Percentiles rank a stretch among this genome's conserved stretches.
Evolutionary conservation across 2,329 filamentous ascomycete genomes (phyloP).

Genomic region (Monilinia vaccinii-corymbosi): DNA sequence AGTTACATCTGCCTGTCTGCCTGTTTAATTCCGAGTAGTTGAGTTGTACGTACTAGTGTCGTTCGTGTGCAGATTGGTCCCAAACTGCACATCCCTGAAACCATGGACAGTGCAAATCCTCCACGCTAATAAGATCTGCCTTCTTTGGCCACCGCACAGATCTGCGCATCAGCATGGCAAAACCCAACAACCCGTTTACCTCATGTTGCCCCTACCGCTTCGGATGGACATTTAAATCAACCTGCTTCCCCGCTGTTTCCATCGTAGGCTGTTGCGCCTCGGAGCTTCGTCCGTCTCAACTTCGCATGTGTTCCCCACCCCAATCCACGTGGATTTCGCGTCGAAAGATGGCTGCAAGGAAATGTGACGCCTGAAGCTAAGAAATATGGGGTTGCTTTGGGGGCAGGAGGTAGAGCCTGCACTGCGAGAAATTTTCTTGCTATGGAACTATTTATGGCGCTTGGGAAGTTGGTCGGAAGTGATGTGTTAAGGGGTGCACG

Average conservation of each 20-base stretch:
- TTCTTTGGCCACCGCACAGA: constrained; percentile 41
- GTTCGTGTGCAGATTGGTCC: too few relatives aligned
- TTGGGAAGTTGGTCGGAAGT: constrained; percentile 34
- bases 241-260: constrained; percentile 35
- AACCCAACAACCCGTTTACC: constrained; percentile 42
- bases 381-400: constrained; percentile 39
- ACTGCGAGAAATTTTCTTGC: constrained; percentile 41
- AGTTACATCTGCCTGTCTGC: too few relatives aligned
- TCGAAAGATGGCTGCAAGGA: constrained; percentile 39
- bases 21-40: too few relatives aligned
- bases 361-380: constrained; percentile 32
- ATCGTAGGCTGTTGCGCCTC: constrained; percentile 38
- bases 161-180: constrained; percentile 41
- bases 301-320: constrained; percentile 36
- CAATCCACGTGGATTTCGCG: constrained; percentile 32
- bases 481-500: constrained; percentile 38
- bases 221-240: constrained; percentile 21
- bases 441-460: constrained; percentile 35
- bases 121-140: constrained; percentile 30
- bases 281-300: constrained; percentile 40
- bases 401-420: constrained; percentile 38
- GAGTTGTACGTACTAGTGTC: too few relatives aligned
- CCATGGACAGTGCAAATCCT: constrained; percentile 22
- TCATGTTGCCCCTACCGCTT: constrained; percentile 35
- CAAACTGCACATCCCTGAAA: too few relatives aligned